phyloP scores from a whole-genome alignment of 805 yeast genomes.

The Starmerella bombicola region DNA sequence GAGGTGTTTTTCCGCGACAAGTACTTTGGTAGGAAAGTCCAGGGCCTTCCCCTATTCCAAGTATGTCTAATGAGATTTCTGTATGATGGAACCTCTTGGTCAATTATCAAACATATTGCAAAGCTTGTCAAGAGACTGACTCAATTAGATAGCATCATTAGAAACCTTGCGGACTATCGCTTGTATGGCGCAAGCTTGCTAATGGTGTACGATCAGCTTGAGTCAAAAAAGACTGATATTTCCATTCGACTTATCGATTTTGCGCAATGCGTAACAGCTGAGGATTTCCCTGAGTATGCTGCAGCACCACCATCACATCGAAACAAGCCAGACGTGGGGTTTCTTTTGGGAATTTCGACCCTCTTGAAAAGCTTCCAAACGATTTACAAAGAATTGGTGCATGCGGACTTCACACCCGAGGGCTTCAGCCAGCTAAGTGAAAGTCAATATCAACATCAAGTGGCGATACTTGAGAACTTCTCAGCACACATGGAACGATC shows the following conservation, averaged over 20 bases:
- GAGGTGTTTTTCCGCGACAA: slow-evolving; percentile 66
- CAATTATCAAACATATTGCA: slow-evolving; percentile 58
- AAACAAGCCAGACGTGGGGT: slow-evolving; percentile 62
- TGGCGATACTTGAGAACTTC: slow-evolving; percentile 11
- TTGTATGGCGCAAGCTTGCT: slow-evolving; percentile 83
- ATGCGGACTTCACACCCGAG: slow-evolving; percentile 26
- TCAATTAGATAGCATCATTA: slow-evolving; percentile 45
- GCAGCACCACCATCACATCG: slow-evolving; percentile 64
- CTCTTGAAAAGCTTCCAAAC: slow-evolving; percentile 51
- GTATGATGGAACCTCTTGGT: slow-evolving; percentile 58
- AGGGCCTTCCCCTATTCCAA: slow-evolving; percentile 64
- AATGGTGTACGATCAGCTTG: slow-evolving; percentile 71
- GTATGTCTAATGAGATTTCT: slow-evolving; percentile 60
- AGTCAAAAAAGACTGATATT: slow-evolving; percentile 21
- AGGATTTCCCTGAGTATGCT: slow-evolving; percentile 35
- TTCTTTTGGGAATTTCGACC: slow-evolving; percentile 67
- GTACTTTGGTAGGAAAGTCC: slow-evolving; percentile 75
- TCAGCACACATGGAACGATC: not conserved
- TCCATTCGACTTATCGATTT: slow-evolving; percentile 67
- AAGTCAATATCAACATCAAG: slow-evolving; percentile 1
- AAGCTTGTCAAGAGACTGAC: slow-evolving; percentile 46
- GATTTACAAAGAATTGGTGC: slow-evolving; percentile 47
- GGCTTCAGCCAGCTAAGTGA: slow-evolving; percentile 11
- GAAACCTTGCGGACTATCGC: slow-evolving; percentile 57
- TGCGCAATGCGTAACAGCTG: slow-evolving; percentile 78